Evolutionary conservation across 257 asterid species (phyloP), one percentile per base, ranked within the genome.

Genomic region (Solanum microdontum): DNA sequence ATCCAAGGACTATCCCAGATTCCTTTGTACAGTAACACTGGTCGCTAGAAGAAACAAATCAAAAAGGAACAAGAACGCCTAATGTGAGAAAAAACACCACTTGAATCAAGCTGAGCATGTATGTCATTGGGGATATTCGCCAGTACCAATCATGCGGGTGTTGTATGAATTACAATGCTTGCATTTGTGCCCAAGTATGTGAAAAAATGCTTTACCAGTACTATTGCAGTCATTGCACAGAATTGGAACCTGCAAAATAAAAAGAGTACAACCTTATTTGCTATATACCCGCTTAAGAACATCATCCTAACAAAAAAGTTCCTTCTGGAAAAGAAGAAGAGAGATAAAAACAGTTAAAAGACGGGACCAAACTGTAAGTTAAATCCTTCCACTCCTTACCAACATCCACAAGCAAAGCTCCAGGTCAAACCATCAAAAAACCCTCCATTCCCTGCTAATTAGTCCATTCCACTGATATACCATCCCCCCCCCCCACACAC

Each of bases 181-280:
- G 90, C 99, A 93, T 92, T 94, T 97, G 95, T 95, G 97, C 43
- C 99, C 99, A 82, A 92, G 87, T 40, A 95, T 94, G 94, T 95
- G 98, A 87, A 97, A 97, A 69, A 26, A 36, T 74, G 97, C 87
- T 55, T 84, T 92, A 90, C 98, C 90, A 32, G 93, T 93, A 51
- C 87, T 87, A 90, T 97, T 95, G 92, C 99, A 97, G 88, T 95
- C 99, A 76, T 95, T 95, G 93, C 98, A 95, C 40, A 94, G 96
- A 73, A 93, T 93, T 30, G 93, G 87, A 21, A 97, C 99, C 99
- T 95, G 92, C 40, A 24, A 68, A n/a, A 12, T n/a, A 64, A 85
- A 37, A 64, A 87, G 26, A 19, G 79, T 45, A 55, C n/a, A 55
- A 55, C 24, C 64, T 55, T 55, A 55, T 66, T 43, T 51, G 23